Percentiles rank a stretch among this genome's conserved stretches.
Conservation (phyloP, 2,329 filamentous ascomycete genomes). For the Colletotrichum eleusines region DNA sequence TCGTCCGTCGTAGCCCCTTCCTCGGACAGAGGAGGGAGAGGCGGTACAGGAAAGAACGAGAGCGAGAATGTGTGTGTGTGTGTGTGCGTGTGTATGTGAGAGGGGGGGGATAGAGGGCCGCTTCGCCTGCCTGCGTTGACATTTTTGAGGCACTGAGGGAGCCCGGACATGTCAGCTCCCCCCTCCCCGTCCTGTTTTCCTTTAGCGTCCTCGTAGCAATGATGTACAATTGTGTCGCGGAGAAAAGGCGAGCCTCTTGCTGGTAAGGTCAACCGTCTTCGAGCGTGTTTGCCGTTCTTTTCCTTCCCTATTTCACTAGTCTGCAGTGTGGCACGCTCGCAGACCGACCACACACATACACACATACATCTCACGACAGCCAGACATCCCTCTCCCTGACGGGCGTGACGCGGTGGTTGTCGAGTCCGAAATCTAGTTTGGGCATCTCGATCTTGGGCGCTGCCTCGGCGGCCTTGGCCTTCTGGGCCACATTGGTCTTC, state of each 20-base stretch:
- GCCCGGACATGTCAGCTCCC: conserved; percentile 1
- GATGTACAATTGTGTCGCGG: conserved; percentile 27
- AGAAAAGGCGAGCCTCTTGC: not conserved
- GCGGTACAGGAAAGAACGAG: not conserved
- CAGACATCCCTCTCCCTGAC: conserved; percentile 48
- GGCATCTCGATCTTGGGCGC: conserved; percentile 73
- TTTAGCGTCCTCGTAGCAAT: conserved; percentile 9
- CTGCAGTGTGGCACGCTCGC: not conserved
- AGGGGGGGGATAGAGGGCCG: not conserved
- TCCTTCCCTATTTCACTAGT: not conserved
- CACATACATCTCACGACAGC: conserved; percentile 16
- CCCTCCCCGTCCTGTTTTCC: conserved; percentile 27
- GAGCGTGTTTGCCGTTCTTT: not conserved
- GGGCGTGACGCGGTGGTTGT: conserved; percentile 43
- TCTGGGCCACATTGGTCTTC: conserved; percentile 55
- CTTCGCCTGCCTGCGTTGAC: conserved; percentile 10
- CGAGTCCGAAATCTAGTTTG: conserved; percentile 63
- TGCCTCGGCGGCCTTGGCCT: conserved; percentile 64
- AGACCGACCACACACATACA: not conserved
- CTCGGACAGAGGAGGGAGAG: not conserved
- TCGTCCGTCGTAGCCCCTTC: not conserved
- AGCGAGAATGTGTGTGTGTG: not conserved
- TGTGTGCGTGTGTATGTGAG: not conserved
- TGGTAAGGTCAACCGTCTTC: not conserved
- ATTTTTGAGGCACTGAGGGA: conserved; percentile 22